Evolutionary conservation across 2,329 filamentous ascomycete species (phyloP).

Genomic region (Graphilbum fragrans): DNA sequence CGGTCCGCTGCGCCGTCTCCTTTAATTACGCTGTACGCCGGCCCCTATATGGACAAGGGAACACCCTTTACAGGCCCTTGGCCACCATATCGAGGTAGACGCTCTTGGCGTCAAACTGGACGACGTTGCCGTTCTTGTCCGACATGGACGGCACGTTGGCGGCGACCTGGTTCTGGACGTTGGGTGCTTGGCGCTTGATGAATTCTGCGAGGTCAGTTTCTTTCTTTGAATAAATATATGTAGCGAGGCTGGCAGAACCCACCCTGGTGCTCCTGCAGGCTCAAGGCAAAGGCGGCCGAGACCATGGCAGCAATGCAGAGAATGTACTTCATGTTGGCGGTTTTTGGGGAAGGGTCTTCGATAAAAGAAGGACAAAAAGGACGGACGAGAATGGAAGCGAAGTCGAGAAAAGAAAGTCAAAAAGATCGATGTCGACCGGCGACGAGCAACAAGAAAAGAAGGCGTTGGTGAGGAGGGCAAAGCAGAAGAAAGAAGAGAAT

Average conservation of each 20-base stretch:
- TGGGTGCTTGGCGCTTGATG: conserved; percentile 2
- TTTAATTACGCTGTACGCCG: no score
- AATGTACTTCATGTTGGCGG: conserved; percentile 40
- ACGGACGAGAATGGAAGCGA: conserved; percentile 5
- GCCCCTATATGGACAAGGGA: no score
- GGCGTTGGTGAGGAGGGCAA: conserved; percentile 12
- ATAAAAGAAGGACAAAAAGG: conserved; percentile 14
- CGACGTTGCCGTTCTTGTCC: conserved; percentile 28
- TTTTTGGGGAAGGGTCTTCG: not conserved
- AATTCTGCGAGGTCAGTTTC: not conserved
- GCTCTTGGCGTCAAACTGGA: conserved; percentile 28
- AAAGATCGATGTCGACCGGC: conserved; percentile 34
- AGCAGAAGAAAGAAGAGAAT: conserved; percentile 8
- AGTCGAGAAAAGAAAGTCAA: conserved; percentile 1
- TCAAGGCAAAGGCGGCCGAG: conserved; percentile 27
- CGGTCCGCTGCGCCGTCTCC: no score
- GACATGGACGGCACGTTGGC: conserved; percentile 33
- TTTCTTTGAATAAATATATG: no score
- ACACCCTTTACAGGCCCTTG: conserved; percentile 25
- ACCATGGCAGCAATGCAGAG: conserved; percentile 32
- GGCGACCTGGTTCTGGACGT: conserved; percentile 15
- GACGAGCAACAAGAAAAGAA: conserved; percentile 27
- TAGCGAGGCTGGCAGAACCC: not conserved
- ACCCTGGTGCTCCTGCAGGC: conserved; percentile 1
- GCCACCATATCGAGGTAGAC: conserved; percentile 28